Evolutionary conservation across 345 rosid species (phyloP).

Genomic region (Cardamine resedifolia): DNA sequence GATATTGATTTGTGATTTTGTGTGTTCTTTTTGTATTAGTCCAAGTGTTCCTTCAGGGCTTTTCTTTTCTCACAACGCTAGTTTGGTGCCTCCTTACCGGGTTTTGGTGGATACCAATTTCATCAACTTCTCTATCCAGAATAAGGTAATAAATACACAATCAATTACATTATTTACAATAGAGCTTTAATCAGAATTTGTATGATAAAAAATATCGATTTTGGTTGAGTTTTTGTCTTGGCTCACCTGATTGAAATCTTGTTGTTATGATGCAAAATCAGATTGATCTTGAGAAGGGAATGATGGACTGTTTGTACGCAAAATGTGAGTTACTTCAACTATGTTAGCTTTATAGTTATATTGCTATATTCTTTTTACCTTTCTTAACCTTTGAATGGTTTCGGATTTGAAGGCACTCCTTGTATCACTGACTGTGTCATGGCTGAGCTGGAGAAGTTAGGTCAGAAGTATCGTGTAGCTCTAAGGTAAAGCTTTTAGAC

Average conservation of each 20-base stretch:
- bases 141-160: slow-evolving; percentile 57
- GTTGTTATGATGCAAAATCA: slow-evolving; percentile 17
- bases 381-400: slow-evolving; percentile 8
- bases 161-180: not conserved
- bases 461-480: slow-evolving; percentile 94
- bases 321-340: slow-evolving; percentile 62
- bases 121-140: slow-evolving; percentile 94
- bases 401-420: slow-evolving; percentile 69
- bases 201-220: not conserved
- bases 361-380: not conserved
- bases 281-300: slow-evolving; percentile 95
- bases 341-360: not conserved
- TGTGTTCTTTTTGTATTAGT: slow-evolving; percentile 35
- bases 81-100: slow-evolving; percentile 86
- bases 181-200: not conserved
- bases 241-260: not conserved
- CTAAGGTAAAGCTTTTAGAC: slow-evolving; percentile 49
- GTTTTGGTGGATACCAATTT: slow-evolving; percentile 95
- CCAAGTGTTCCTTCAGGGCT: slow-evolving; percentile 93
- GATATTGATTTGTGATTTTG: not conserved
- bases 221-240: not conserved
- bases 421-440: slow-evolving; percentile 98
- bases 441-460: slow-evolving; percentile 98
- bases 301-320: slow-evolving; percentile 93
- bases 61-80: slow-evolving; percentile 75